A percentile compares a stretch with the other conserved stretches of the same genome.
Evolutionary conservation across 2,329 filamentous ascomycete genomes (phyloP).

Genomic region (Diaporthe ampelina): DNA sequence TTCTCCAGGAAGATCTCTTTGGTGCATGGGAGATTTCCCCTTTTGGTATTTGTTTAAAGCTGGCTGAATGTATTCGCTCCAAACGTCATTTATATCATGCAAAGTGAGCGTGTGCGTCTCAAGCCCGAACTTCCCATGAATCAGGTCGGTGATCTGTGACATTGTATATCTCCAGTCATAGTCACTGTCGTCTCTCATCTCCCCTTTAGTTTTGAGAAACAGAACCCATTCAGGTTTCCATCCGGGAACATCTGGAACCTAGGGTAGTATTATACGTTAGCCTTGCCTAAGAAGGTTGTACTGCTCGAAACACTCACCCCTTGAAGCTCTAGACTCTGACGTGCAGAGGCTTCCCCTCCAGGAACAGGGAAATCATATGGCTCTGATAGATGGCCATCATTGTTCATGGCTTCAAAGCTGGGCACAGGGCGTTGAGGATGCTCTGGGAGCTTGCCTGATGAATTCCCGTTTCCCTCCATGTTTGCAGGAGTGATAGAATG

Average conservation of each 20-base stretch:
- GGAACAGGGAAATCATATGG: too few relatives aligned
- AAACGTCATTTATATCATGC: neutral
- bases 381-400: neutral
- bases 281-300: neutral
- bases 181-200: too few relatives aligned
- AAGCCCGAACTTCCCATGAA: neutral
- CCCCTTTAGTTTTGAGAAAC: neutral
- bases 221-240: neutral
- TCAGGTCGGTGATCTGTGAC: neutral
- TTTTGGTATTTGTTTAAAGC: neutral
- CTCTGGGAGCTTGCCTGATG: neutral
- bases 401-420: neutral
- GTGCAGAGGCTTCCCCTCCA: neutral
- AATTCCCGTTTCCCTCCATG: neutral
- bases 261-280: neutral
- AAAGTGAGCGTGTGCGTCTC: neutral
- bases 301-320: neutral
- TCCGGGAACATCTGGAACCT: neutral
- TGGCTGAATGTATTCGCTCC: neutral
- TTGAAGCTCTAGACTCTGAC: neutral
- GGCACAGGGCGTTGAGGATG: neutral
- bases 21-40: too few relatives aligned
- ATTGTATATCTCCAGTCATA: neutral
- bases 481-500: neutral
- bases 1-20: neutral